Base-by-base conservation (phyloP, 495 filamentous ascomycete genomes). In the Penicillium psychrofluorescens region DNA sequence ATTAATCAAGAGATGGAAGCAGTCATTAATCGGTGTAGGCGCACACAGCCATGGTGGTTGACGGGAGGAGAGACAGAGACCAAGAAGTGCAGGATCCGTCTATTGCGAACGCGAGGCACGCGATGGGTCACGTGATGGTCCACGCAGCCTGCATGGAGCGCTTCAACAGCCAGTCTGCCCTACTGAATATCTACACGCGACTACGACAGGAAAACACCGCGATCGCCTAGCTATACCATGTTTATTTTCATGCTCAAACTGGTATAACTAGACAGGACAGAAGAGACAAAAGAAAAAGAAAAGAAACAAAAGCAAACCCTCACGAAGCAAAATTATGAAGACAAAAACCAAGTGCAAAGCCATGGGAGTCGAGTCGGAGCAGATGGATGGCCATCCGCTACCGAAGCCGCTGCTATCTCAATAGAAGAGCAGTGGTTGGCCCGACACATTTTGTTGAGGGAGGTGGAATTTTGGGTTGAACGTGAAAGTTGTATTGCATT, bases 401-500 rank as follows among this genome's bases (percentile, higher is more conserved):
- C 22, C 22, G 22, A 22, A 22, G 22, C 22, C 22, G 4, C 6
- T 22, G 22, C 22, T 22, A 22, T 22, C 22, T 4, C 22, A 22
- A 22, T 22, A 22, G 22, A 6, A 22, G 4, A 22, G 22, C 22
- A 22, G 6, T 22, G 22, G 22, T 22, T 22, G 22, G 22, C 22
- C 22, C 22, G 22, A 22, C 22, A 4, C 6, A 22, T 22, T 22
- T 22, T 49, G 46, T 44, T 35, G 47, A 33, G 52, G 46, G 46
- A 32, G 22, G 44, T 48, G 45, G 30, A 55, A 53, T 61, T 57
- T 62, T 64, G 55, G 55, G 53, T 56, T 62, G 65, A 67, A 62
- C 59, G 48, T 57, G 54, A 62, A 62, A 60, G 61, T 63, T 68
- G 67, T 69, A 71, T 71, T 67, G 69, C 63, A 64, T 69, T 71